A percentile compares a stretch with the other conserved stretches of the same genome.
Evolutionary conservation across 148 eudicot species (phyloP).

Genomic region (Camellia granthamiana): DNA sequence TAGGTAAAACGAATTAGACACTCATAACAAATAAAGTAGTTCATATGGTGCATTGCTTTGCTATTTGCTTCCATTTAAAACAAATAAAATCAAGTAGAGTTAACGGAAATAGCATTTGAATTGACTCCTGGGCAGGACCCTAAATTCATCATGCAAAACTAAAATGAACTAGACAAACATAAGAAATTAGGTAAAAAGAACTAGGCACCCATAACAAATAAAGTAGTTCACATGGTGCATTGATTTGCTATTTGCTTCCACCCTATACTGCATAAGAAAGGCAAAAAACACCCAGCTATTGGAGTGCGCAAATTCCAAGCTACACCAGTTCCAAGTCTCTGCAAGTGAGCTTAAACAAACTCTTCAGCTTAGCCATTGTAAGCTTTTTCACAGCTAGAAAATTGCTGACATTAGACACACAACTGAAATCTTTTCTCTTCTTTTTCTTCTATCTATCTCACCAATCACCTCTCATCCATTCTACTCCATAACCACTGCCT

Average conservation of each 20-base stretch:
- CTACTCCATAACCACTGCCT: background rate
- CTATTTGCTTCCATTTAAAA: background rate
- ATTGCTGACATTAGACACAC: background rate
- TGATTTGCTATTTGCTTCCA: no score
- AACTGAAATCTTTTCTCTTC: background rate
- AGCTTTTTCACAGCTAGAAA: background rate
- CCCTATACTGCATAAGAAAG: background rate
- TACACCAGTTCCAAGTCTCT: background rate
- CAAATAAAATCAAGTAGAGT: slow-evolving; percentile 6
- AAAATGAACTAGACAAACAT: background rate
- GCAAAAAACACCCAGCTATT: background rate
- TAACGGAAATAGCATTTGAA: background rate
- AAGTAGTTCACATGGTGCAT: background rate
- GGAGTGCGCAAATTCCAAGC: background rate
- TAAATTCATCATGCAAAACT: background rate
- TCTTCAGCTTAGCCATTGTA: background rate
- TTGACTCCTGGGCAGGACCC: background rate
- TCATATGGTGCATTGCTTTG: background rate
- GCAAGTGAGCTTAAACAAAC: background rate
- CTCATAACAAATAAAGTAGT: background rate
- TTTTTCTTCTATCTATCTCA: background rate
- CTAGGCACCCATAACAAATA: background rate
- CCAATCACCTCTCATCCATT: background rate
- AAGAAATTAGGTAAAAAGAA: background rate
- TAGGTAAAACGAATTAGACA: background rate